Evolutionary conservation across 768 basidiomycete genomes (phyloP).

Genomic region (Tulasnella calospora): DNA sequence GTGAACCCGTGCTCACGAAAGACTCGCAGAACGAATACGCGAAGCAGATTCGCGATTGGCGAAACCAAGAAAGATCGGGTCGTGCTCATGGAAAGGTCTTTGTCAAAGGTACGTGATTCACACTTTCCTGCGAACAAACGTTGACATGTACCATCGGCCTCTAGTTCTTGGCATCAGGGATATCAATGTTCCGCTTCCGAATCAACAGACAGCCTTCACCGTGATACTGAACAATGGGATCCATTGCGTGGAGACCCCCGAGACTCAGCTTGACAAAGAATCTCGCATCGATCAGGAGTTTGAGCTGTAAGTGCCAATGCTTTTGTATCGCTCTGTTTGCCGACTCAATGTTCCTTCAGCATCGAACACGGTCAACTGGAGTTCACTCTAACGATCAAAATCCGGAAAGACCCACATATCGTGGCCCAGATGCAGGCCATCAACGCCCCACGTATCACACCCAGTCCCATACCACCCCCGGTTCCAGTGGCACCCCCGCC

Average conservation of each 20-base stretch:
- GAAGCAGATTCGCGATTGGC: constrained; percentile 79
- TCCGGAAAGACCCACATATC: constrained; percentile 83
- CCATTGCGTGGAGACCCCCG: constrained; percentile 88
- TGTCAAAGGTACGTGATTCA: constrained; percentile 62
- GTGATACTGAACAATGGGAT: constrained; percentile 96
- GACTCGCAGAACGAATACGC: constrained; percentile 81
- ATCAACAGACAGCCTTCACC: constrained; percentile 65
- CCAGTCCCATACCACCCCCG: constrained; percentile 37
- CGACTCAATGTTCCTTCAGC: constrained; percentile 33
- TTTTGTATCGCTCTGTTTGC: background rate
- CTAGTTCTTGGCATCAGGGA: constrained; percentile 72
- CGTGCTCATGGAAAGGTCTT: constrained; percentile 91
- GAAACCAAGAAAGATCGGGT: constrained; percentile 66
- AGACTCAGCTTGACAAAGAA: constrained; percentile 54
- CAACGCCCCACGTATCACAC: constrained; percentile 44
- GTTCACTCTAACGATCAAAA: constrained; percentile 84
- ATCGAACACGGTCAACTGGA: constrained; percentile 94
- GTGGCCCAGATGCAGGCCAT: constrained; percentile 68
- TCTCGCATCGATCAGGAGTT: constrained; percentile 81
- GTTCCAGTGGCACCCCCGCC: constrained; percentile 48
- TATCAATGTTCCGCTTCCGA: constrained; percentile 72
- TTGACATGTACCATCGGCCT: constrained; percentile 2
- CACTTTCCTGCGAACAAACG: constrained; percentile 15
- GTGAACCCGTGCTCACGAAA: background rate
- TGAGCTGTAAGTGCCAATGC: constrained; percentile 59